These are phyloP conservation scores for Sporothrix luriei DNA, from an alignment of 2,329 filamentous ascomycete genomes.

Conservation along the genomic window DNA sequence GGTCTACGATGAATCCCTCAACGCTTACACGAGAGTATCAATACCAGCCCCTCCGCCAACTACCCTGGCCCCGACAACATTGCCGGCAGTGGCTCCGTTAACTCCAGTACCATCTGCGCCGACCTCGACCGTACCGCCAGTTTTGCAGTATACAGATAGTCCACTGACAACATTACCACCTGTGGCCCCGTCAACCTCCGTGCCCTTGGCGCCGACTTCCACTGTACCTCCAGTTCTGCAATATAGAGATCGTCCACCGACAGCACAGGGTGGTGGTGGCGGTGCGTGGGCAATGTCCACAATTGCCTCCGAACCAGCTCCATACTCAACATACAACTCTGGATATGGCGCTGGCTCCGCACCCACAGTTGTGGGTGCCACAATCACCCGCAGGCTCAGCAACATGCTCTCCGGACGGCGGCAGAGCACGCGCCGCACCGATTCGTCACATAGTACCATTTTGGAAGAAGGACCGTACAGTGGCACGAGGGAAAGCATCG, in stretches of 20 bases:
- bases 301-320: slow-evolving; percentile 1
- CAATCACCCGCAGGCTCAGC: slow-evolving; percentile 26
- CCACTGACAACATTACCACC: background rate
- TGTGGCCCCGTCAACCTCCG: background rate
- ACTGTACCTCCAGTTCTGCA: slow-evolving; percentile 13
- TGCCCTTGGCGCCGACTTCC: background rate
- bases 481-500: slow-evolving; percentile 39
- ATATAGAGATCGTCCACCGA: slow-evolving; percentile 4
- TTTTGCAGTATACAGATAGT: background rate
- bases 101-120: background rate
- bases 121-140: background rate
- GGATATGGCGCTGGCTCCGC: slow-evolving; percentile 20
- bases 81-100: background rate
- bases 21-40: slow-evolving; percentile 22
- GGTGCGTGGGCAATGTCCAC: slow-evolving; percentile 1
- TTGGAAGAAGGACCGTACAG: slow-evolving; percentile 42
- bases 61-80: background rate
- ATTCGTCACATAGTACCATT: slow-evolving; percentile 41
- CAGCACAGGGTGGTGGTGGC: background rate
- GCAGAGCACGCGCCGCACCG: slow-evolving; percentile 28
- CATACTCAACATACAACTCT: slow-evolving; percentile 29
- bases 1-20: slow-evolving; percentile 23
- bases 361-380: background rate
- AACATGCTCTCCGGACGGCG: slow-evolving; percentile 29
- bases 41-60: background rate